Evolutionary conservation across 2,329 filamentous ascomycete species (phyloP), one percentile per base, ranked within the genome.

Genomic region (Cladosporium sp.): DNA sequence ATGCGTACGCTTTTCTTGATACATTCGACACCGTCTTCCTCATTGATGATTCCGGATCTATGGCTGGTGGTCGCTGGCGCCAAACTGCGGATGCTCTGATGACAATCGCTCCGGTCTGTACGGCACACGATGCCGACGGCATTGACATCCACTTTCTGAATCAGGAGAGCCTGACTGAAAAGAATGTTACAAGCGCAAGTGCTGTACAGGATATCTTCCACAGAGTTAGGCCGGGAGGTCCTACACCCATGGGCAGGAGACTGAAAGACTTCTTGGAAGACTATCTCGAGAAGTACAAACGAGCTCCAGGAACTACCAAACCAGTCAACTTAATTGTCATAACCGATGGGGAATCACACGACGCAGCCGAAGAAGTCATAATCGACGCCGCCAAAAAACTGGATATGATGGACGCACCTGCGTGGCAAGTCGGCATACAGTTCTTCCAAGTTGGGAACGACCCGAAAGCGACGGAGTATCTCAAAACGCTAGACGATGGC

Each of bases 81-180:
- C 89, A 97, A 72, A 89, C 90, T 0, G 76, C 81, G 25, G 77
- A 82, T 8, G 90, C 88, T 1, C 82, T 97, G 2, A 76, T 81
- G 34, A 80, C 84, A 50, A 92, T 97, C 68, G 83, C 90, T 0
- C 90, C 90, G 0, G 88, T 96, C 68, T 95, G 92, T 75, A 89
- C 90, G 1, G 72, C 78, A 3, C 86, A 89, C 72, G 93, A 97
- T 71, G 75, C 79, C 0, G 90, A 97, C 72, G 93, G 93, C 20
- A 86, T 97, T 65, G 93, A 97, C 70, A 79, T 97, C 63, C 92
- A 90, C 80, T 97, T 97, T 74, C 79, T 97, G 38, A 97, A 97
- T 75, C 82, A 88, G 75, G 79, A 0, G 84, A 83, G 4, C 92
- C n/a, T n/a, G n/a, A n/a, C n/a, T n/a, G n/a, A 90, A 75, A 79